A percentile compares a stretch with the other conserved stretches of the same genome.
phyloP scores from a whole-genome alignment of 1,284 basidiomycete species.

The Leccinum laetum region DNA sequence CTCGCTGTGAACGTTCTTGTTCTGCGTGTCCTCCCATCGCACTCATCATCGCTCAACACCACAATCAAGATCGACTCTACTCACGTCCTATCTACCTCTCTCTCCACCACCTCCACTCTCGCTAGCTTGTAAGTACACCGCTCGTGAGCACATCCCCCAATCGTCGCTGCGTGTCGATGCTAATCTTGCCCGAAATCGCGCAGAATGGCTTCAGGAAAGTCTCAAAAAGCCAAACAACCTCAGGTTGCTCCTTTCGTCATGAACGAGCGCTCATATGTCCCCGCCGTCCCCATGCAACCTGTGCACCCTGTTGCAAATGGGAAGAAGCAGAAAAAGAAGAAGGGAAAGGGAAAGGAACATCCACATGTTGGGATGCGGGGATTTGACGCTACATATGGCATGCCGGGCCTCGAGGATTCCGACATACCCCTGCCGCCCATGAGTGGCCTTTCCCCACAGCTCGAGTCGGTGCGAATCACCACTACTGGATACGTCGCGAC shows the following conservation, averaged over 20 bases:
- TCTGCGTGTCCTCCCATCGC: constrained; percentile 15
- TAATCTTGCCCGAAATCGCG: constrained; percentile 21
- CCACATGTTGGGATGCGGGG: constrained; percentile 20
- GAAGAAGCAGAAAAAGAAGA: constrained; percentile 51
- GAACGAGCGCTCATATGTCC: constrained; percentile 7
- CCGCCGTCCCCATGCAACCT: constrained; percentile 10
- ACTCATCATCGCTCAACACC: constrained; percentile 19
- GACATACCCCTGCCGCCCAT: constrained; percentile 23
- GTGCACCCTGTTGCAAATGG: constrained; percentile 11
- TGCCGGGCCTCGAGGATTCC: constrained; percentile 24
- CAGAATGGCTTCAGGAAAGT: constrained; percentile 30
- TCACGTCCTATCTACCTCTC: constrained; percentile 6
- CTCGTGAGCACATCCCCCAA: constrained; percentile 16
- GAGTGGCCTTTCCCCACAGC: constrained; percentile 42
- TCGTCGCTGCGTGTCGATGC: constrained; percentile 1
- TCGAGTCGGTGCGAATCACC: constrained; percentile 49
- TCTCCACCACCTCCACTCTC: constrained; percentile 1
- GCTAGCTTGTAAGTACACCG: constrained; percentile 3
- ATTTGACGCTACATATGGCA: constrained; percentile 26
- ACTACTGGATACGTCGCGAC: constrained; percentile 46
- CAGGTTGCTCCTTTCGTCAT: constrained; percentile 4
- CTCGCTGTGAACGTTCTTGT: constrained; percentile 16
- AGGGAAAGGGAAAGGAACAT: constrained; percentile 40
- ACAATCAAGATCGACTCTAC: constrained; percentile 19
- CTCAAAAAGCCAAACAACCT: constrained; percentile 28